Evolutionary conservation across 176 grass and related monocot genomes (phyloP), one percentile per base, ranked within the genome.

Genomic region (barley (Hordeum vulgare)): DNA sequence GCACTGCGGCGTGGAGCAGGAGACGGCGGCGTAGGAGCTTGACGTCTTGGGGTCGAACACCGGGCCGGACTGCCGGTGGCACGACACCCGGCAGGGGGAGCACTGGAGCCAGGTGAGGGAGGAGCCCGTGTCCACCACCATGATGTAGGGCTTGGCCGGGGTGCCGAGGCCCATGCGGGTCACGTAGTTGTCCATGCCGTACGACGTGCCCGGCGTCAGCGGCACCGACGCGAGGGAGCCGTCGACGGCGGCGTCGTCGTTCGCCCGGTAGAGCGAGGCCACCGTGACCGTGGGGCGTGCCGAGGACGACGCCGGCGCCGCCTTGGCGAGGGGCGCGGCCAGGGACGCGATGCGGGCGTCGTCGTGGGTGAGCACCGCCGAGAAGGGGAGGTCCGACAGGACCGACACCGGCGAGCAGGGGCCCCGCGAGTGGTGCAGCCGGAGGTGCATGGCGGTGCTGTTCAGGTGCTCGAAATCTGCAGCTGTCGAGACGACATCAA

Each of bases 31-130:
- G 90, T 95, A 95, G 75, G 93, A 86, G 74, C 80, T 88, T n/a
- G 93, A 95, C 13, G 85, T 8, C 66, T 84, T 84, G 35, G 93
- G 93, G 87, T 95, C 58, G 82, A 95, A 95, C 34, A 92, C 36
- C 2, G 68, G 75, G 59, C 92, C 92, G 7, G 81, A 31, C 80
- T 94, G 93, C 7, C 62, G 85, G 65, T 94, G 92, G 89, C 92
- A 94, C 37, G 83, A 94, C 28, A 94, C 71, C 0, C 29, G 1
- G 84, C 92, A 94, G 11, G 92, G 92, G n/a, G 92, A 89, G 86
- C 92, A 94, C 86, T 94, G 92, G 18, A 92, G 85, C 93, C 93
- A 95, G 56, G 88, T 88, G 75, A 95, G 88, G 5, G 93, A 95
- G 71, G 93, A 95, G 0, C 93, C 93, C 1, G 93, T 95, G 86